A percentile compares a stretch with the other conserved stretches of the same genome.
phyloP scores from a whole-genome alignment of 139 green algal species.

The Micractinium sp. region DNA sequence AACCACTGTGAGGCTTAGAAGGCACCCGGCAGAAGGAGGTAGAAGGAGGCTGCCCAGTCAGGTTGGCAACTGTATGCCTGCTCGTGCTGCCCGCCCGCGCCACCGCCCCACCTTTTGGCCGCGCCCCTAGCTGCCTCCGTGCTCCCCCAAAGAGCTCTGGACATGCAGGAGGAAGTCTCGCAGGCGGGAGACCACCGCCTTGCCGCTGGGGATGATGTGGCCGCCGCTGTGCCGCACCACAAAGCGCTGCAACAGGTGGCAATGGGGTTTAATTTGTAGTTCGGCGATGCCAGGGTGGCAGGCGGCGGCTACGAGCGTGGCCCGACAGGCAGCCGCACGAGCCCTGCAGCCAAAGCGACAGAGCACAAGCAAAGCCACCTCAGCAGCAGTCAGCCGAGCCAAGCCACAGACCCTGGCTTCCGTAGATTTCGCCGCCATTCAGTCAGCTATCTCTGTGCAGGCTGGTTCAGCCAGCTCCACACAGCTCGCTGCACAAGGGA shows the following conservation, averaged over 20 bases:
- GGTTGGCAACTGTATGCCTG: no score
- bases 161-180: conserved; percentile 22
- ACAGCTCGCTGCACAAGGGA: neutral
- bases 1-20: no score
- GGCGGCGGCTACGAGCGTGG: neutral
- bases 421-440: no score
- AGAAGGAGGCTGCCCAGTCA: no score
- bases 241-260: neutral
- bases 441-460: neutral
- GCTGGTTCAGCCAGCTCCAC: neutral
- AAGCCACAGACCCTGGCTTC: no score
- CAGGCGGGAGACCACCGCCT: neutral
- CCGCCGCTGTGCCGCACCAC: conserved; percentile 39
- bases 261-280: no score
- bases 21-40: no score
- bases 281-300: no score
- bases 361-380: neutral
- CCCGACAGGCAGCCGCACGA: no score
- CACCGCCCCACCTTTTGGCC: neutral
- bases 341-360: neutral
- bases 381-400: neutral
- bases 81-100: neutral
- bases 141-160: neutral
- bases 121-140: neutral
- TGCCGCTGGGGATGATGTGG: conserved; percentile 49